Conservation (phyloP, 495 filamentous ascomycete genomes). For the Parathielavia hyrcaniae region DNA sequence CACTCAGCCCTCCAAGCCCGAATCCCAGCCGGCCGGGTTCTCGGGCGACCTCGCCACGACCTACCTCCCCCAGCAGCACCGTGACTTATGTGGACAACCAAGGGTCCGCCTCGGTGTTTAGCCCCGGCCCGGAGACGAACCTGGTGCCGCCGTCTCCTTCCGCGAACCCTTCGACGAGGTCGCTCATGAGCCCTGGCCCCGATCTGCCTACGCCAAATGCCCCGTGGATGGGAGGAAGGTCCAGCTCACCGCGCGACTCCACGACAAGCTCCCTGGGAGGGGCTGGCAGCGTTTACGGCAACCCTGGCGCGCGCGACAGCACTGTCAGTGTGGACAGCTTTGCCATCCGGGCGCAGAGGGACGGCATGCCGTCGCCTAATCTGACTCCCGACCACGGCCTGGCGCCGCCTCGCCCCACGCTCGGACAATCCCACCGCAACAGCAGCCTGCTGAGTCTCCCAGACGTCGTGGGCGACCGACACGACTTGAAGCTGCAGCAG, state of each 20-base stretch:
- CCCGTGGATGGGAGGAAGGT: conserved; percentile 22
- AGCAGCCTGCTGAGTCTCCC: conserved; percentile 44
- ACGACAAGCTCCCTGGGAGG: conserved; percentile 21
- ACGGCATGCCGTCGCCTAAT: conserved; percentile 39
- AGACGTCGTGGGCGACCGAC: conserved; percentile 55
- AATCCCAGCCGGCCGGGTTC: conserved; percentile 23
- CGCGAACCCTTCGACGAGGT: conserved; percentile 9
- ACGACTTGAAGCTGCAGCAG: conserved; percentile 57
- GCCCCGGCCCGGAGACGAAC: conserved; percentile 19
- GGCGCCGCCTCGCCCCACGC: conserved; percentile 27
- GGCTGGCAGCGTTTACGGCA: conserved; percentile 23
- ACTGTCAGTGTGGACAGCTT: conserved; percentile 37
- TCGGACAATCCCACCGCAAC: conserved; percentile 28
- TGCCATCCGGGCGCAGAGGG: conserved; percentile 31
- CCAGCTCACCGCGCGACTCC: conserved; percentile 26
- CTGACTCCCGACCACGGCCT: conserved; percentile 22
- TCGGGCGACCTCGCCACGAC: background rate
- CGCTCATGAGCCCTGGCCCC: conserved; percentile 21
- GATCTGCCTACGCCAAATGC: conserved; percentile 21
- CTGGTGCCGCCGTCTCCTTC: conserved; percentile 19
- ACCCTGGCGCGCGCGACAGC: conserved; percentile 29
- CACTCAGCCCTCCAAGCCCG: conserved; percentile 18
- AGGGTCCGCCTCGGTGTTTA: conserved; percentile 9
- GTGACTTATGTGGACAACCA: conserved; percentile 13
- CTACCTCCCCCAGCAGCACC: conserved; percentile 19